Evolutionary conservation across 1,284 basidiomycete genomes (phyloP).

Genomic region (Flammula alnicola): DNA sequence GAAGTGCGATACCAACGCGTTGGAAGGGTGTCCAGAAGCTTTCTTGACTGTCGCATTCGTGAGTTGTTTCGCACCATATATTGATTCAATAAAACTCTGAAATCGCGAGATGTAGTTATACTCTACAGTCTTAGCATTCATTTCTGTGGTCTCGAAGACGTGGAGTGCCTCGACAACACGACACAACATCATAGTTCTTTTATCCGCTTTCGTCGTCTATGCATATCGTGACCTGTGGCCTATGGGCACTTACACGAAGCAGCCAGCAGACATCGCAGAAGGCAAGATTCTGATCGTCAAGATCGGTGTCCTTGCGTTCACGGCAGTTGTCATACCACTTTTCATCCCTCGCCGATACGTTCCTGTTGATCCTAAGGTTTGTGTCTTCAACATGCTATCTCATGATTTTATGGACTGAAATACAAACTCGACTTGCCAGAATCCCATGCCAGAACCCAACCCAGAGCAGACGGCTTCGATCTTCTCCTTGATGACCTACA

Average conservation of each 20-base stretch:
- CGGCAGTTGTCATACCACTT: conserved; percentile 39
- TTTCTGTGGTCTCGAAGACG: conserved; percentile 14
- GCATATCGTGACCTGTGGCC: conserved; percentile 67
- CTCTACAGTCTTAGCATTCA: conserved; percentile 11
- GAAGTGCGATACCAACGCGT: background rate
- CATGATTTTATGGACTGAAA: background rate
- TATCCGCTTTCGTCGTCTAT: conserved; percentile 48
- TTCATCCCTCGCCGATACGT: conserved; percentile 45
- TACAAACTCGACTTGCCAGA: conserved; percentile 29
- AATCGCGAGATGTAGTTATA: conserved; percentile 12
- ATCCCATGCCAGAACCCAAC: conserved; percentile 47
- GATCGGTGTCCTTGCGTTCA: conserved; percentile 35
- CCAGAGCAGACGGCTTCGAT: conserved; percentile 69
- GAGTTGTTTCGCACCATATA: background rate
- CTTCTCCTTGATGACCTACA: conserved; percentile 56
- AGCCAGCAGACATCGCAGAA: conserved; percentile 37
- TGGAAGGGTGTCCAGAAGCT: background rate
- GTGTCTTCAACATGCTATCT: background rate
- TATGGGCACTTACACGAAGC: conserved; percentile 49
- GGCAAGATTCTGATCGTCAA: conserved; percentile 42
- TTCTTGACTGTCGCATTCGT: conserved; percentile 8
- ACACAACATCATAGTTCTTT: conserved; percentile 35
- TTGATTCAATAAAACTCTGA: background rate
- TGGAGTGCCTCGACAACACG: conserved; percentile 14
- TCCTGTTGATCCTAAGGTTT: conserved; percentile 24